Evolutionary conservation across 1,284 basidiomycete genomes (phyloP), one percentile per base, ranked within the genome.

Genomic region (Trichosporon asahii): DNA sequence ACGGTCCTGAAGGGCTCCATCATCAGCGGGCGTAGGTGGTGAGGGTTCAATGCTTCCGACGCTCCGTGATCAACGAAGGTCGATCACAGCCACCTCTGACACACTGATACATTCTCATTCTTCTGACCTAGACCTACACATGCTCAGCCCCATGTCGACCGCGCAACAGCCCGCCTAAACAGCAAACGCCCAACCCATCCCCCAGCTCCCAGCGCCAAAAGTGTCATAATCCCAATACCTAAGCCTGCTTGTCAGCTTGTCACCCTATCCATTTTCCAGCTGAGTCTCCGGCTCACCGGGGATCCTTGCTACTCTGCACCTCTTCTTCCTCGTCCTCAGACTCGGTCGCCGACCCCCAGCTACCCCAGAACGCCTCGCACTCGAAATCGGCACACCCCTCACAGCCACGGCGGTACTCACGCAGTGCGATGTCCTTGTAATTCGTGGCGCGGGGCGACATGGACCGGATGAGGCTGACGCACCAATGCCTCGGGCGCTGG

Each of bases 201-300:
- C 27, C 57, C 57, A 61, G 57, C 57, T 61, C 57, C 57, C 57
- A 61, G 57, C 57, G 57, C 57, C 57, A 61, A n/a, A 14, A 61
- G 8, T 9, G 57, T 61, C 57, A 61, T 33, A 31, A 61, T 31
- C 27, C 57, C 57, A 31, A 61, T 61, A 61, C 57, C 57, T 29
- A 31, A 61, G 57, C 57, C 57, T 61, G 57, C 18, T 4, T 61
- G 57, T 61, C 57, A 61, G 57, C 57, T 61, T 61, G 4, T n/a
- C 53, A 21, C 12, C 25, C 25, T 14, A 5, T 55, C 7, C 12
- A 4, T 8, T 27, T 37, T 12, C 35, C 35, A 44, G 40, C 40
- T 44, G 12, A 33, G 40, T n/a, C 18, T n/a, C 18, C 40, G 15
- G 55, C 55, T 60, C 55, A 60, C 55, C 55, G 55, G 15, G 55